phyloP scores from a whole-genome alignment of 2,329 filamentous ascomycete species.

The Beauveria bassiana region DNA sequence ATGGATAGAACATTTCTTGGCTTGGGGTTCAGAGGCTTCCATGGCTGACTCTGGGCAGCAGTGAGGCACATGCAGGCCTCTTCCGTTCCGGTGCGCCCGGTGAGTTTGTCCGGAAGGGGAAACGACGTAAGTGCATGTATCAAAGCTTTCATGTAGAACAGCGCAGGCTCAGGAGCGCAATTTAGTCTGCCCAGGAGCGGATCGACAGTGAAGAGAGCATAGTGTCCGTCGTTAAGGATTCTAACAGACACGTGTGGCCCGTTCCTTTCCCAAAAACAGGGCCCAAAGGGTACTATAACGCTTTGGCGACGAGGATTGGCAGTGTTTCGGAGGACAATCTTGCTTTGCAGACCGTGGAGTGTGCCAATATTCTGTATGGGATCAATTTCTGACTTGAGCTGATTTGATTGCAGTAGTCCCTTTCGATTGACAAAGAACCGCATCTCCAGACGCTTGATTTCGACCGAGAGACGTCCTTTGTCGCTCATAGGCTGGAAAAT shows the following conservation, averaged over 20 bases:
- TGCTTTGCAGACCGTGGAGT: constrained; percentile 51
- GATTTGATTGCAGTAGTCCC: constrained; percentile 35
- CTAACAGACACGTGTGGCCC: constrained; percentile 36
- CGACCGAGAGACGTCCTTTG: constrained; percentile 30
- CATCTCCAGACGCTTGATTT: constrained; percentile 46
- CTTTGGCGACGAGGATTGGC: constrained; percentile 34
- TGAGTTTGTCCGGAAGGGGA: constrained; percentile 48
- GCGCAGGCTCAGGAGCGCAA: constrained; percentile 46
- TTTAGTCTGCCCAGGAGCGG: constrained; percentile 45
- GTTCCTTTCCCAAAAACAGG: constrained; percentile 18
- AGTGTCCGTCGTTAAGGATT: constrained; percentile 24
- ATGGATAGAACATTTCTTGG: background rate
- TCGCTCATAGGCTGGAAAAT: constrained; percentile 29
- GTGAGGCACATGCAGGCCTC: constrained; percentile 44
- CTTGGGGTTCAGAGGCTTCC: constrained; percentile 25
- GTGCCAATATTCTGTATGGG: constrained; percentile 51
- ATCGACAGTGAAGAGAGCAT: constrained; percentile 47
- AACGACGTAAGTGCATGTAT: constrained; percentile 56
- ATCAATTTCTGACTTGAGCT: constrained; percentile 47
- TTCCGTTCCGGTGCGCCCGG: constrained; percentile 51
- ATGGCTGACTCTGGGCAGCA: constrained; percentile 44
- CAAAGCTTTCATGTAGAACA: constrained; percentile 49
- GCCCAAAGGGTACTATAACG: constrained; percentile 46
- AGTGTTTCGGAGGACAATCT: constrained; percentile 45
- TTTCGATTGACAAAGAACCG: constrained; percentile 41